Conservation (phyloP, 1,284 basidiomycete species). For the Heterobasidion annosum region DNA sequence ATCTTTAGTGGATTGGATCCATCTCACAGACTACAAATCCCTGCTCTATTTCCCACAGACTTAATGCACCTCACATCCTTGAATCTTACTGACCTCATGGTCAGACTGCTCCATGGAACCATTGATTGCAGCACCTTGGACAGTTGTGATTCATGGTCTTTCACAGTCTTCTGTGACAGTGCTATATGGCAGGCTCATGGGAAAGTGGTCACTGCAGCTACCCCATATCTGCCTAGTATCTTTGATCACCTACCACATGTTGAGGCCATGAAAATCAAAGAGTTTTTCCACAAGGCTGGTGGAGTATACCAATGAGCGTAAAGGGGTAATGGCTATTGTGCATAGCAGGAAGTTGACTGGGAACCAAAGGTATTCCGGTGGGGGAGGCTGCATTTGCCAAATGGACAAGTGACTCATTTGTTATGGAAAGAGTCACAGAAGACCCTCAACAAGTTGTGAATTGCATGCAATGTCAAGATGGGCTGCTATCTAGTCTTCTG, state of each 20-base stretch:
- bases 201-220: conserved; percentile 15
- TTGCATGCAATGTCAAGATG: conserved; percentile 14
- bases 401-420: conserved; percentile 18
- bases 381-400: conserved; percentile 19
- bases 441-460: conserved; percentile 4
- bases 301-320: too few species aligned
- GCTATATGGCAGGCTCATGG: conserved; percentile 21
- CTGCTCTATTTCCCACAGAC: conserved; percentile 20
- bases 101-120: conserved; percentile 21
- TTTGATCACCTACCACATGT: conserved; percentile 16
- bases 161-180: conserved; percentile 18
- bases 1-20: too few species aligned
- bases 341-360: too few species aligned
- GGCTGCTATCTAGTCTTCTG: conserved; percentile 6
- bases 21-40: conserved; percentile 17
- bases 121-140: conserved; percentile 15
- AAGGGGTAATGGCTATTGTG: too few species aligned
- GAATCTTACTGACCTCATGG: conserved; percentile 20
- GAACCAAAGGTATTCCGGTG: conserved; percentile 9
- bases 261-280: not conserved
- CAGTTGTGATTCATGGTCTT: conserved; percentile 20
- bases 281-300: not conserved
- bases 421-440: conserved; percentile 15
- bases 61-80: conserved; percentile 27
- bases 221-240: conserved; percentile 20